Conservation (phyloP, 129 eudicot genomes). For the Chrysanthemum seticuspe region DNA sequence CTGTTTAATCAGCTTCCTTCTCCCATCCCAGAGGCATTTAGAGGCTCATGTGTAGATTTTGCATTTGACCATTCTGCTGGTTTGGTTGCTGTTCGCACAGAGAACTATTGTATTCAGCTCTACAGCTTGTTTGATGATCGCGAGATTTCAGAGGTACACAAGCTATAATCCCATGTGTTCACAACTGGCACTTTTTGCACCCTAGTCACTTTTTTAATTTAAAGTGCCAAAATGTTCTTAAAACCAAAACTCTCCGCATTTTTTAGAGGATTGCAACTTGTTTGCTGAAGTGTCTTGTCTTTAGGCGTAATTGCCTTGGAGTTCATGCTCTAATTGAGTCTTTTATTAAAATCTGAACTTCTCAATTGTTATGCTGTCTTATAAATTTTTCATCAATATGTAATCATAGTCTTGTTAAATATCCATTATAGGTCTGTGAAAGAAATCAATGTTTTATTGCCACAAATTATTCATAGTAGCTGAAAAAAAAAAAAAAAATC, state of each 20-base stretch:
- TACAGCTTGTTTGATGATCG: conserved; percentile 83
- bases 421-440: neutral
- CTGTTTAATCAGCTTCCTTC: conserved; percentile 64
- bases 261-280: too few species aligned
- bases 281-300: too few species aligned
- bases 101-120: conserved; percentile 78
- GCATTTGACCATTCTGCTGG: conserved; percentile 60
- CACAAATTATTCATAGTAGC: conserved; percentile 12
- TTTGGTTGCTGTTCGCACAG: conserved; percentile 67
- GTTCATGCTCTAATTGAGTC: too few species aligned
- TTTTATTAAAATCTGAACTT: neutral
- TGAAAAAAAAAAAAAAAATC: neutral
- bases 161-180: neutral
- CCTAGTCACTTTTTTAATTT: neutral
- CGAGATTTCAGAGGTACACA: conserved; percentile 80
- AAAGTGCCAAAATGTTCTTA: neutral
- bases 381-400: neutral
- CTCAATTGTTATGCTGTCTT: neutral
- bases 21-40: conserved; percentile 43
- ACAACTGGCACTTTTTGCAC: neutral
- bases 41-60: conserved; percentile 45
- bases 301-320: too few species aligned
- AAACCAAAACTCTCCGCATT: too few species aligned
- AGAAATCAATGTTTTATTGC: neutral
- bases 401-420: neutral